Evolutionary conservation across 306 rosid genomes (phyloP), one percentile per base, ranked within the genome.

Genomic region (Casuarina cunninghamiana): DNA sequence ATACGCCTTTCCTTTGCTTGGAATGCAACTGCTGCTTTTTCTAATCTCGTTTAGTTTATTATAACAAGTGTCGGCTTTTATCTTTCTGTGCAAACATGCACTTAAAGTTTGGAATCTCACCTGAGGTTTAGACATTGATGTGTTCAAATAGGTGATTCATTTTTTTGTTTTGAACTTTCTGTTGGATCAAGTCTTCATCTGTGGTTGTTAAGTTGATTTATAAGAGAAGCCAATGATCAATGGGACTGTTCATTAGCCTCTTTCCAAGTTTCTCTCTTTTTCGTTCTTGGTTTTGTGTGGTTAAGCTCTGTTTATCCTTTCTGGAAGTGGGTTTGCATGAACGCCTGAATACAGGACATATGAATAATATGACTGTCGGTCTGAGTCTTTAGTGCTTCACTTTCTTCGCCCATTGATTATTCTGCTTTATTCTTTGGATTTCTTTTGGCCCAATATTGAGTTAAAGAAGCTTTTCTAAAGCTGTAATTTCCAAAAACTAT

Each of bases 1-100:
- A 88, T 87, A 70, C 86, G 83, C 85, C 87, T 87, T 92, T 87
- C 86, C 91, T 85, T 93, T 84, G 77, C 88, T 88, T 84, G 68
- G 75, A 80, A 79, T 87, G 79, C 77, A 81, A 77, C 84, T 83
- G 78, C 87, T 86, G 72, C 78, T 76, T 78, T 78, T 83, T 72
- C 73, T 77, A 72, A 78, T 80, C 44, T 84, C 39, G 32, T 69
- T 63, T 75, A 76, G 51, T 78, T 69, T 58, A 69, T 76, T 43
- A 75, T 74, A 77, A 69, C 80, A 37, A 80, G 72, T 81, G 86
- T 89, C 88, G 87, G 89, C 82, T 79, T 83, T 79, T 74, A 75
- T 88, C 84, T 88, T 86, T 87, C 87, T 87, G 79, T 83, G 80
- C 84, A 60, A 83, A 84, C 78, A 84, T 74, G 83, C 81, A 77